Conservation (phyloP, 108 stramenopile genomes). For the Chaetoceros muelleri region DNA sequence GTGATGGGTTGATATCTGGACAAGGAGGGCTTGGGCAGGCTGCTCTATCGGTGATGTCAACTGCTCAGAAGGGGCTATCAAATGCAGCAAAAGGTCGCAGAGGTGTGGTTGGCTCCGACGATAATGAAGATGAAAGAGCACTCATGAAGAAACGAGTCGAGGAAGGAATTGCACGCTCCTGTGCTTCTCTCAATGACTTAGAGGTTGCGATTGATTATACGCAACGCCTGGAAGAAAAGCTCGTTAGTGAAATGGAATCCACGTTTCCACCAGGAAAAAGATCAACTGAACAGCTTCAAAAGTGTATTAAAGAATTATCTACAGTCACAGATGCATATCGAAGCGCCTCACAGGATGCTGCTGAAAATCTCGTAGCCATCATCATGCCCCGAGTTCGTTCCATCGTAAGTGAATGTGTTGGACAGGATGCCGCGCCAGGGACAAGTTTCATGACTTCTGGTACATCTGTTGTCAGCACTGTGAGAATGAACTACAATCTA, state of each 20-base stretch:
- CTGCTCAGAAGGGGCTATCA: conserved; percentile 23
- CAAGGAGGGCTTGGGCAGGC: conserved; percentile 40
- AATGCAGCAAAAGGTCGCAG: conserved; percentile 17
- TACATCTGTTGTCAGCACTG: conserved; percentile 23
- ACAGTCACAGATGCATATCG: conserved; percentile 52
- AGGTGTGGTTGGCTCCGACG: conserved; percentile 14
- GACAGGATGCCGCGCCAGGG: conserved; percentile 31
- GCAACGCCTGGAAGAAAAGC: conserved; percentile 40
- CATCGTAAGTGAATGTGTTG: conserved; percentile 75
- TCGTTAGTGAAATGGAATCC: conserved; percentile 39
- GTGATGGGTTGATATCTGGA: conserved; percentile 68
- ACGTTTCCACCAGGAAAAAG: conserved; percentile 50
- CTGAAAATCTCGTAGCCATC: conserved; percentile 52
- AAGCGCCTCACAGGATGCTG: conserved; percentile 34
- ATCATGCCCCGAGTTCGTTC: conserved; percentile 60
- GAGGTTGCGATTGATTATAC: conserved; percentile 66
- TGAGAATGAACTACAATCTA: conserved; percentile 69
- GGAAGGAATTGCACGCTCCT: conserved; percentile 54
- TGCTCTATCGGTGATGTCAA: conserved; percentile 36
- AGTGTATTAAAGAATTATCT: conserved; percentile 56
- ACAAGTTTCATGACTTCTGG: conserved; percentile 34
- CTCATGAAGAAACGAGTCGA: conserved; percentile 31
- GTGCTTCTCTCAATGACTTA: conserved; percentile 75
- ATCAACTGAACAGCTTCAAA: conserved; percentile 66
- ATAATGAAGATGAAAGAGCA: conserved; percentile 21